These are phyloP conservation scores for Dunaliella primolecta DNA, from an alignment of 139 green algal species.

Conservation along the genomic window DNA sequence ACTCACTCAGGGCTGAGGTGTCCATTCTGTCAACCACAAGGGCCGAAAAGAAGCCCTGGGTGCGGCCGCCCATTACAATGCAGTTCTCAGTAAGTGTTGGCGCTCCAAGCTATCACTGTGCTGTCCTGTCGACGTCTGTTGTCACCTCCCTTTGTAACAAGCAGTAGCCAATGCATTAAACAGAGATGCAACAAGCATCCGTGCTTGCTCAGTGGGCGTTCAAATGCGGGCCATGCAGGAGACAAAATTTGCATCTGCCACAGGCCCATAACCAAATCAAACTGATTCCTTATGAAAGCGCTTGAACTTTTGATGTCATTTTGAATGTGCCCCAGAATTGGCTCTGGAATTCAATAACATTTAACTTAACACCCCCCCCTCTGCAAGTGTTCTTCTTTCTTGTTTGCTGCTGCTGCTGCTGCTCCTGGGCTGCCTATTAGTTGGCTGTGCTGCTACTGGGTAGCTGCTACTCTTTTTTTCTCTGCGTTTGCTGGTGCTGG, in stretches of 20 bases:
- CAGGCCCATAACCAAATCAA: no score
- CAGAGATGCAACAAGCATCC: background rate
- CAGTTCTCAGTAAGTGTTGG: conserved; percentile 65
- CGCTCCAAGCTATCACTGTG: background rate
- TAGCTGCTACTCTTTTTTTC: no score
- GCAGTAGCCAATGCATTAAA: background rate
- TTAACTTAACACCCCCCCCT: no score
- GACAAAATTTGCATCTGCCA: background rate
- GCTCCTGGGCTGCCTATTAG: no score
- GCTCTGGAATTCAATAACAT: no score
- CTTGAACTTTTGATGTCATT: no score
- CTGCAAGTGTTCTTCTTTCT: no score
- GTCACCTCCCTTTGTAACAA: background rate
- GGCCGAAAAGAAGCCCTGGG: conserved; percentile 78
- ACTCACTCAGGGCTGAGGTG: conserved; percentile 84
- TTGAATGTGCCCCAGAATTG: no score
- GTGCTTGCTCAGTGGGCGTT: background rate
- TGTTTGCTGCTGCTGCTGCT: no score
- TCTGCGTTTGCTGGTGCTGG: no score
- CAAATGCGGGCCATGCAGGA: background rate
- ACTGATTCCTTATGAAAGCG: no score
- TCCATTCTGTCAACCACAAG: conserved; percentile 82
- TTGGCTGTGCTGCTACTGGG: no score
- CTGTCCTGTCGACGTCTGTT: conserved; percentile 2
- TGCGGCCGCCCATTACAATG: conserved; percentile 79